phyloP scores from a whole-genome alignment of 805 yeast genomes.

The Komagataella kurtzmanii region DNA sequence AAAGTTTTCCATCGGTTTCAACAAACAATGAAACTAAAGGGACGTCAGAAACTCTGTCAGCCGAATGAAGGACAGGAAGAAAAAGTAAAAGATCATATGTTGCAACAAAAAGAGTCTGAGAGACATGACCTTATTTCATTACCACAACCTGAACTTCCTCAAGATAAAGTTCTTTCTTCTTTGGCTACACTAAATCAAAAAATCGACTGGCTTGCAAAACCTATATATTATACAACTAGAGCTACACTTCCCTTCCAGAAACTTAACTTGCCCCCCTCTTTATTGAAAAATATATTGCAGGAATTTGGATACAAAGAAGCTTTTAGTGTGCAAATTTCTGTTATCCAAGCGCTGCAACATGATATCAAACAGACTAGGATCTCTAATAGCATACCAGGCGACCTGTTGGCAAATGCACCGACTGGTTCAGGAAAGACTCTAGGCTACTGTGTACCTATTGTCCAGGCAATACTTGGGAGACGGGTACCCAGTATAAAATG shows the following conservation, averaged over 20 bases:
- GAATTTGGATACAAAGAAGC: constrained; percentile 37
- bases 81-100: constrained; percentile 6
- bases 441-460: constrained; percentile 75
- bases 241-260: constrained; percentile 31
- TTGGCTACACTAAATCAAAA: constrained; percentile 19
- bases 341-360: constrained; percentile 37
- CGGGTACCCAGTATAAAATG: constrained; percentile 65
- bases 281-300: constrained; percentile 30
- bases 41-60: constrained; percentile 6
- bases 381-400: constrained; percentile 50
- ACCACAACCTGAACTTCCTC: constrained; percentile 72
- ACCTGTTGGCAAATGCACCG: constrained; percentile 79
- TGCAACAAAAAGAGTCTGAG: constrained; percentile 12
- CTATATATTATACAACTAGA: constrained; percentile 39
- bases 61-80: constrained; percentile 10
- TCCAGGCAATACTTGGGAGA: constrained; percentile 51
- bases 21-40: constrained; percentile 16
- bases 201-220: constrained; percentile 56
- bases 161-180: constrained; percentile 27
- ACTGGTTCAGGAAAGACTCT: constrained; percentile 96
- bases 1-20: constrained; percentile 41
- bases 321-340: constrained; percentile 66
- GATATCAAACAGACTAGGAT: constrained; percentile 25
- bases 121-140: constrained; percentile 48
- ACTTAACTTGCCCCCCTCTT: constrained; percentile 26